Base-by-base conservation (phyloP, 257 asterid species). In the Ilex aquifolium region DNA sequence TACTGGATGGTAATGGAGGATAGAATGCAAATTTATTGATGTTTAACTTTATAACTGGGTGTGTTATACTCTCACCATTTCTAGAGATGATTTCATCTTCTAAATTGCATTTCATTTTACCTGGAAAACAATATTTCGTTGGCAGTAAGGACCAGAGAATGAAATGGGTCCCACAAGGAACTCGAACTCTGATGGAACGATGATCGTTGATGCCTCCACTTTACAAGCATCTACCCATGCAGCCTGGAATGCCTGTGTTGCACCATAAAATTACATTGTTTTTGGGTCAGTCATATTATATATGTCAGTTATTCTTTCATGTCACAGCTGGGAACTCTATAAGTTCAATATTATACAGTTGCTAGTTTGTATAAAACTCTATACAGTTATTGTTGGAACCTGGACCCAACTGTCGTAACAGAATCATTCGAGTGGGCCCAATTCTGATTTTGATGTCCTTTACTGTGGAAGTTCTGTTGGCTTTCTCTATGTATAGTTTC, bases 161-260 rank as follows among this genome's bases (percentile, higher is more conserved):
- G 98, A 86, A 60, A 88, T 83, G 55, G 98, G 98, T 3, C 95
- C 93, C 6, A 91, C 95, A 6, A 86, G 91, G 72, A 91, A 91
- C 14, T 61, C 65, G 32, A 77, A 76, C 5, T 77, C 66, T 60
- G 95, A 65, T 16, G 98, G 98, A 27, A 88, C 85, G 36, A 80
- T 62, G 7, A 88, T 39, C 17, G 70, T 78, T 0, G 98, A 86
- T 21, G 92, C 95, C 70, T 88, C 82, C 31, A 80, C 73, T 56
- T 91, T 83, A 50, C 98, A 91, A 58, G 98, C 98, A 27, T 79
- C 74, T 14, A 85, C 90, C 98, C 98, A 91, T 40, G 95, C 95
- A 70, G 84, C 88, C 75, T 83, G 67, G 67, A 91, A 91, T 70
- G 98, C 98, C 98, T 91, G 85, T 62, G 42, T 21, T 29, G 29